A percentile compares a stretch with the other conserved stretches of the same genome.
Conservation (phyloP, 2,329 filamentous ascomycete species). For the Aspergillus ustus region DNA sequence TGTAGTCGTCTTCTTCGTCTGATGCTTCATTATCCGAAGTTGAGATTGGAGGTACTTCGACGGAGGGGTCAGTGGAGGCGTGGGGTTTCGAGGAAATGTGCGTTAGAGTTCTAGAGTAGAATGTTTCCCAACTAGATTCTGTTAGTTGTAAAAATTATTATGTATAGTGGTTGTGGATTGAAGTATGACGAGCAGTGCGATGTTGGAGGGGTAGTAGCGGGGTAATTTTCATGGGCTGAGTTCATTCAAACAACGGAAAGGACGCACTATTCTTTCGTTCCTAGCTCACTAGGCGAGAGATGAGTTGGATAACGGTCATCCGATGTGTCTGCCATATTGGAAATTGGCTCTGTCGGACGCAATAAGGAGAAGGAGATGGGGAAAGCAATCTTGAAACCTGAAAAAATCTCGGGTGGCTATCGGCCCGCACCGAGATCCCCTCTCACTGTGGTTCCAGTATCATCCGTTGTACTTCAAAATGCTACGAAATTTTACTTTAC, state of each 20-base stretch:
- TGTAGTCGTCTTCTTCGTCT: slow-evolving; percentile 67
- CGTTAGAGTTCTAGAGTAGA: slow-evolving; percentile 49
- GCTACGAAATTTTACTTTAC: not conserved
- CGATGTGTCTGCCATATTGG: slow-evolving; percentile 23
- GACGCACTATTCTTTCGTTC: slow-evolving; percentile 87
- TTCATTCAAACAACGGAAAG: not conserved
- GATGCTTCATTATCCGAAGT: slow-evolving; percentile 63
- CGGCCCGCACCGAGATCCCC: slow-evolving; percentile 10
- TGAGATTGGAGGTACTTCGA: slow-evolving; percentile 5
- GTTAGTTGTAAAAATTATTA: not conserved
- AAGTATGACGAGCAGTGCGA: not conserved
- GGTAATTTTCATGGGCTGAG: slow-evolving; percentile 6
- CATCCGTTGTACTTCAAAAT: too few species aligned
- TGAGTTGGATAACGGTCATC: slow-evolving; percentile 58
- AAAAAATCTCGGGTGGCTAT: slow-evolving; percentile 11
- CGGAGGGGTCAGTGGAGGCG: slow-evolving; percentile 5
- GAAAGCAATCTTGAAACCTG: not conserved
- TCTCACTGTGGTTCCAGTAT: too few species aligned
- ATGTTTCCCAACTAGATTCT: slow-evolving; percentile 65
- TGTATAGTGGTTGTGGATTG: not conserved
- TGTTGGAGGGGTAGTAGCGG: slow-evolving; percentile 19
- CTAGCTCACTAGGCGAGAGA: slow-evolving; percentile 78
- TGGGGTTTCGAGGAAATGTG: slow-evolving; percentile 40
- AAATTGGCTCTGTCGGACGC: not conserved
- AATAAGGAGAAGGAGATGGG: not conserved